Evolutionary conservation across 352 stramenopile species (phyloP).

Genomic region (Globisporangium okanoganense): DNA sequence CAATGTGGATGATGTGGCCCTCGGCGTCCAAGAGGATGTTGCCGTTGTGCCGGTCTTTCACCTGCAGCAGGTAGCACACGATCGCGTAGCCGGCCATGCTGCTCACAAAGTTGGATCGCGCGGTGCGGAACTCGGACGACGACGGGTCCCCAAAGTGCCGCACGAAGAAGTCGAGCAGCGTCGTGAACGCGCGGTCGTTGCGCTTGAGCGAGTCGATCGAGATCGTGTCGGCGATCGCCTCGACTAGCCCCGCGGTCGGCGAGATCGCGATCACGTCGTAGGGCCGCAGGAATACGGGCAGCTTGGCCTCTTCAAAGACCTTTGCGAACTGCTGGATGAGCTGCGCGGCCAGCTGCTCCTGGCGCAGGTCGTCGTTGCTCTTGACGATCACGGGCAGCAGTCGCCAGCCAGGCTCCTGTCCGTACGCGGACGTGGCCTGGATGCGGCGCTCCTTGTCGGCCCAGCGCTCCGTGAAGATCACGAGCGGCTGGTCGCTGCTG

Average conservation of each 20-base stretch:
- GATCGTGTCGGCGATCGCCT: constrained; percentile 96
- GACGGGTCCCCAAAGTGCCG: constrained; percentile 88
- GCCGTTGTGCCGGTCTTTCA: constrained; percentile 98
- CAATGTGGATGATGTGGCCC: constrained; percentile 97
- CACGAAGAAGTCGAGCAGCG: constrained; percentile 93
- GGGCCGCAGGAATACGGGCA: constrained; percentile 93
- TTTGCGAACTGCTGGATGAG: constrained; percentile 94
- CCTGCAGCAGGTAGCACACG: constrained; percentile 95
- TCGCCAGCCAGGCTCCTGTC: constrained; percentile 82
- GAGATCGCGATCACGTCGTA: constrained; percentile 97
- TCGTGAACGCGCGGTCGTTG: constrained; percentile 91
- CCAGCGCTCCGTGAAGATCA: constrained; percentile 96
- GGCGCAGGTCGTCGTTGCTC: constrained; percentile 96
- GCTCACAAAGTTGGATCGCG: constrained; percentile 86
- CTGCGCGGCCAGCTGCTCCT: constrained; percentile 97
- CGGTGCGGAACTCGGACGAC: constrained; percentile 66
- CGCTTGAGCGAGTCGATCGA: constrained; percentile 98
- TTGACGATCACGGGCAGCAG: constrained; percentile 97
- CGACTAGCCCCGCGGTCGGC: constrained; percentile 92
- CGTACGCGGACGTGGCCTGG: constrained; percentile 82
- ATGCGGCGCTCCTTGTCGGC: constrained; percentile 92
- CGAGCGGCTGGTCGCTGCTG: constrained; percentile 39
- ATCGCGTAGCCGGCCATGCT: constrained; percentile 91
- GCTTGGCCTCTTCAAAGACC: constrained; percentile 92
- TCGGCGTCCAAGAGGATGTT: constrained; percentile 96